Evolutionary conservation across 768 basidiomycete genomes (phyloP).

Genomic region (Brasilioporus rufonigricans): DNA sequence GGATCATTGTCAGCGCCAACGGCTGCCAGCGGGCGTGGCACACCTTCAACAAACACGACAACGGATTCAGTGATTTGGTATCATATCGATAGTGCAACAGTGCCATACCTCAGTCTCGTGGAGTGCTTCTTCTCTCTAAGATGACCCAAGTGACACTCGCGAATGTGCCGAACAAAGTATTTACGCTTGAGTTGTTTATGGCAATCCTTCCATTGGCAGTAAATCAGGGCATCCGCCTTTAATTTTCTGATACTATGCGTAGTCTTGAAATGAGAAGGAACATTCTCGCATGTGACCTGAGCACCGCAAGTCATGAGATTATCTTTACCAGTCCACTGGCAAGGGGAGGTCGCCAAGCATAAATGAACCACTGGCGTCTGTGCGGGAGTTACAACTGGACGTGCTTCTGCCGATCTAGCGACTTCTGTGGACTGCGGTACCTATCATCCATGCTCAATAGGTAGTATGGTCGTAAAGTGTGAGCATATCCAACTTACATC

Average conservation of each 20-base stretch:
- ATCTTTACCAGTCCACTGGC: neutral
- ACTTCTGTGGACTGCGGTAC: neutral
- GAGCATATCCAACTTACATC: too few species aligned
- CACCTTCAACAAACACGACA: too few species aligned
- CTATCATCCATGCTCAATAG: too few species aligned
- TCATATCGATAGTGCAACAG: too few species aligned
- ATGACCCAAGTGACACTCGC: conserved; percentile 3
- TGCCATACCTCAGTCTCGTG: too few species aligned
- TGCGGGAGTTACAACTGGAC: neutral
- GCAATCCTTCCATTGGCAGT: conserved; percentile 2
- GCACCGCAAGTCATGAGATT: neutral
- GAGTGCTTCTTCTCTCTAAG: too few species aligned
- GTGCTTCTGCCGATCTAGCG: neutral
- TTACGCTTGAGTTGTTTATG: neutral
- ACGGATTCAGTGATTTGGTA: too few species aligned
- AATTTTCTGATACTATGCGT: neutral
- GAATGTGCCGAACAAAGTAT: conserved; percentile 1
- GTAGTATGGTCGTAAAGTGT: too few species aligned
- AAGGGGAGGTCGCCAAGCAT: neutral
- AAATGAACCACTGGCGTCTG: neutral
- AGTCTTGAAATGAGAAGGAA: neutral
- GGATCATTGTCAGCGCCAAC: too few species aligned
- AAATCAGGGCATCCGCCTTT: neutral
- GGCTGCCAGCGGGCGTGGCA: too few species aligned
- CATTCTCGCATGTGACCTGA: neutral